Evolutionary conservation across 805 yeast genomes (phyloP).

Genomic region (Yarrowia sp.): DNA sequence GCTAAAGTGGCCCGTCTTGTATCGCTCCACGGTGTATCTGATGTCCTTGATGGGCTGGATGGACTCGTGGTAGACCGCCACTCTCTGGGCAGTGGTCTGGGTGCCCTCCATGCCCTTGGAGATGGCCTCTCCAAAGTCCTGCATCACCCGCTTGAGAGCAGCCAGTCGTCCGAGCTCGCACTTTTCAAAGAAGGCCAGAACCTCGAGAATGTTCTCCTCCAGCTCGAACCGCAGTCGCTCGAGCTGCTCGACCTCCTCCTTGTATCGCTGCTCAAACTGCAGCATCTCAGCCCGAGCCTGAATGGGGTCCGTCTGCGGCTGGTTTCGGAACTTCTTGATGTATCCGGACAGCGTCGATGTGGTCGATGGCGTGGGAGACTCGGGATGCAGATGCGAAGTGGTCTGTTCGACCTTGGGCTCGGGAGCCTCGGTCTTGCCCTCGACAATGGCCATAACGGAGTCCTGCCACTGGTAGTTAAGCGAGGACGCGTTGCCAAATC

Average conservation of each 20-base stretch:
- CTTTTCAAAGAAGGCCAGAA: conserved; percentile 64
- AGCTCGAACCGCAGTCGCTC: conserved; percentile 65
- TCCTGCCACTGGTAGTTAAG: conserved; percentile 76
- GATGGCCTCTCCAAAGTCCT: conserved; percentile 58
- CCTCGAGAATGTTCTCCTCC: conserved; percentile 65
- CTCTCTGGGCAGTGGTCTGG: conserved; percentile 15
- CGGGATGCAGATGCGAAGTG: not conserved
- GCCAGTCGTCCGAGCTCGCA: conserved; percentile 69
- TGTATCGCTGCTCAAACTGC: conserved; percentile 52
- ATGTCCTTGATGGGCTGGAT: conserved; percentile 66
- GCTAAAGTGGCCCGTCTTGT: conserved; percentile 67
- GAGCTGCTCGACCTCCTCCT: conserved; percentile 52
- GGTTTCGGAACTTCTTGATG: conserved; percentile 12
- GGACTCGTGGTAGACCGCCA: conserved; percentile 42
- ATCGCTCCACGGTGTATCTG: conserved; percentile 54
- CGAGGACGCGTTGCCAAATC: conserved; percentile 67
- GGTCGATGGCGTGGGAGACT: not conserved
- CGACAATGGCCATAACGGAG: not conserved
- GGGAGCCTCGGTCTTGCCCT: not conserved
- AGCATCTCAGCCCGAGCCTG: not conserved
- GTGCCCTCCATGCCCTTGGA: conserved; percentile 42
- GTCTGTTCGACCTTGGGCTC: not conserved
- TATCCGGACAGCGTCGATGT: not conserved
- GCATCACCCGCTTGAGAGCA: conserved; percentile 61
- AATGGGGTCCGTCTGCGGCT: conserved; percentile 4